These are phyloP conservation scores for Geotrichum australiense DNA, from an alignment of 1,139 yeast genomes.

Conservation along the genomic window DNA sequence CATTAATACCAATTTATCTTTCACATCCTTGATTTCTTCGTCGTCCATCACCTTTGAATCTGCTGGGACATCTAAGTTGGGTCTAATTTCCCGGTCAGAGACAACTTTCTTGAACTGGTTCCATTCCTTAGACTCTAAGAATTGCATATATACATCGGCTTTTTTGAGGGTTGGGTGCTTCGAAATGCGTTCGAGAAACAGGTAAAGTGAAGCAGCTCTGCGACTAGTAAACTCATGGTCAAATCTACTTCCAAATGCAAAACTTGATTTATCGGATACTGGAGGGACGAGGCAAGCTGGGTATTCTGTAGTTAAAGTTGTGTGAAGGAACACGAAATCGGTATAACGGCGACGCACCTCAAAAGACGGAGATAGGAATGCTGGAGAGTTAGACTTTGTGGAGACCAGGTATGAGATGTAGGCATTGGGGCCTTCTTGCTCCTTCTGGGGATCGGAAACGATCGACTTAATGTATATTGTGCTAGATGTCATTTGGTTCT, in stretches of 20 bases:
- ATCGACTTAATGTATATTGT: slow-evolving; percentile 26
- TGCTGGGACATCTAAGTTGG: slow-evolving; percentile 2
- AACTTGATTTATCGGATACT: slow-evolving; percentile 82
- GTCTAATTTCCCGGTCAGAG: slow-evolving; percentile 27
- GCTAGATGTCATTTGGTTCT: background rate
- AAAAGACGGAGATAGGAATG: slow-evolving; percentile 40
- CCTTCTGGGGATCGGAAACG: slow-evolving; percentile 72
- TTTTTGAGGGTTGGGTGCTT: slow-evolving; percentile 65
- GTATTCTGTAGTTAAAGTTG: slow-evolving; percentile 64
- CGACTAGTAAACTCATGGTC: slow-evolving; percentile 72
- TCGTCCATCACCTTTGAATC: slow-evolving; percentile 48
- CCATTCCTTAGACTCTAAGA: slow-evolving; percentile 82
- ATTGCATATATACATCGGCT: slow-evolving; percentile 66
- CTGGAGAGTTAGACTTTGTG: slow-evolving; percentile 48
- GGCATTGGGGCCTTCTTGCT: slow-evolving; percentile 72
- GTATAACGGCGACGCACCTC: slow-evolving; percentile 71
- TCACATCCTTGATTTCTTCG: slow-evolving; percentile 69
- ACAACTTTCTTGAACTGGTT: slow-evolving; percentile 59
- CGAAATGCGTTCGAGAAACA: slow-evolving; percentile 67
- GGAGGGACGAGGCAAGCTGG: slow-evolving; percentile 91
- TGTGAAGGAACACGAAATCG: slow-evolving; percentile 73
- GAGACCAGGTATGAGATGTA: slow-evolving; percentile 74
- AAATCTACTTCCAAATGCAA: slow-evolving; percentile 91
- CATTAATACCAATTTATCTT: slow-evolving; percentile 71
- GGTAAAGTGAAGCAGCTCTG: slow-evolving; percentile 70